These are phyloP conservation scores for Trichoderma brevicompactum DNA, from an alignment of 2,329 filamentous ascomycete genomes.

Conservation along the genomic window DNA sequence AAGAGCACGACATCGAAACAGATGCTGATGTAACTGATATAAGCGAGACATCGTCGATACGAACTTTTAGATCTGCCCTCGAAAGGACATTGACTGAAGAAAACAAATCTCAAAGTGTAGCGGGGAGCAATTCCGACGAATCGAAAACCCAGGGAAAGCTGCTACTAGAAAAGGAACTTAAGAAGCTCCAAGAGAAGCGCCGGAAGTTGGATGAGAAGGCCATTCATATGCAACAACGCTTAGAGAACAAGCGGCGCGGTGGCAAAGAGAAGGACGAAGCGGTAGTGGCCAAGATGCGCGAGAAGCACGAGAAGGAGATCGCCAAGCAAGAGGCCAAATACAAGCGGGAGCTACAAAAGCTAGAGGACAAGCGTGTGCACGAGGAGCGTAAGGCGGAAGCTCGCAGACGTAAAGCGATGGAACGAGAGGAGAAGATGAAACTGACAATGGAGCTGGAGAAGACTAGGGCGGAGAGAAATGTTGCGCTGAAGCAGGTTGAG, in stretches of 20 bases:
- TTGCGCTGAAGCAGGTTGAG: slow-evolving; percentile 57
- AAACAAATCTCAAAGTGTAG: slow-evolving; percentile 35
- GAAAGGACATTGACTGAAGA: slow-evolving; percentile 43
- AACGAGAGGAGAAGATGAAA: slow-evolving; percentile 58
- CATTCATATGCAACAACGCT: slow-evolving; percentile 57
- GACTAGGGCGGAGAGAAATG: slow-evolving; percentile 54
- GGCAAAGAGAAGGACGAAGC: slow-evolving; percentile 55
- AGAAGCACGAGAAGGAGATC: slow-evolving; percentile 66
- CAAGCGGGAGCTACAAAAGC: slow-evolving; percentile 64
- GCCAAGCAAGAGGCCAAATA: slow-evolving; percentile 71
- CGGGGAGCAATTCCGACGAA: slow-evolving; percentile 46
- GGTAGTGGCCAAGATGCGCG: slow-evolving; percentile 60
- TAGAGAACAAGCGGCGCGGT: slow-evolving; percentile 50
- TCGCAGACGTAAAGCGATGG: slow-evolving; percentile 53
- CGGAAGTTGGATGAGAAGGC: slow-evolving; percentile 67
- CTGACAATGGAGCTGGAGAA: slow-evolving; percentile 59
- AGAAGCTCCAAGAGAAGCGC: slow-evolving; percentile 64
- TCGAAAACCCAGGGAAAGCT: slow-evolving; percentile 40
- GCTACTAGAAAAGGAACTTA: slow-evolving; percentile 63
- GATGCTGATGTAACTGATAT: slow-evolving; percentile 31
- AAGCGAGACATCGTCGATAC: slow-evolving; percentile 53
- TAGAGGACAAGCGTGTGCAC: slow-evolving; percentile 65
- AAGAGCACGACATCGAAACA: slow-evolving; percentile 38
- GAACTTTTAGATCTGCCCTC: slow-evolving; percentile 55
- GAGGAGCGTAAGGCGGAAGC: slow-evolving; percentile 65